Evolutionary conservation across 495 filamentous ascomycete genomes (phyloP).

Genomic region (Tuber umbilicatum): DNA sequence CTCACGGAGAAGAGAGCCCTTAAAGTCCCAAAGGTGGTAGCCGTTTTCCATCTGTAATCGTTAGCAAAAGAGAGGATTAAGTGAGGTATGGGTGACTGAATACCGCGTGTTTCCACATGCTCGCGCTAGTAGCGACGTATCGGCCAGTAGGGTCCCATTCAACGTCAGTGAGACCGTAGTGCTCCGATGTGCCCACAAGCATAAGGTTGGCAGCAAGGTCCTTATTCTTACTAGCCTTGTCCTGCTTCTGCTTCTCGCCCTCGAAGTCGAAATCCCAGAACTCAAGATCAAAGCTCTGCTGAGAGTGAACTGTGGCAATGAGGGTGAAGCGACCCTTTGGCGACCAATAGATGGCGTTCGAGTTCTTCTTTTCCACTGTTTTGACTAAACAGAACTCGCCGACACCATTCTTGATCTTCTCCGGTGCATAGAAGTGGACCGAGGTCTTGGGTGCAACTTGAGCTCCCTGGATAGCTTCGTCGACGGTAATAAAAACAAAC

Average conservation of each 20-base stretch:
- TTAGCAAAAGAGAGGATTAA: background rate
- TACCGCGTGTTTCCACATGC: constrained; percentile 91
- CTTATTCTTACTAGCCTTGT: constrained; percentile 78
- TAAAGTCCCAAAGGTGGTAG: constrained; percentile 96
- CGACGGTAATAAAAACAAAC: constrained; percentile 93
- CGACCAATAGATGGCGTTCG: constrained; percentile 99
- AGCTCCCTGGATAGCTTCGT: constrained; percentile 68
- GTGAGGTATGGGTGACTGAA: constrained; percentile 37
- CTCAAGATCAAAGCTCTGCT: constrained; percentile 88
- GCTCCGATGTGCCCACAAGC: constrained; percentile 83
- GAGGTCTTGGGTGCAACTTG: constrained; percentile 90
- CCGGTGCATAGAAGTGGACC: constrained; percentile 91
- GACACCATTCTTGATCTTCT: constrained; percentile 74
- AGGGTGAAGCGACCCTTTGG: constrained; percentile 91
- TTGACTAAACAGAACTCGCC: constrained; percentile 94
- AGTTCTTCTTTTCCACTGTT: constrained; percentile 96
- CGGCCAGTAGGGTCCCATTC: constrained; percentile 97
- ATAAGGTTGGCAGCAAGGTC: constrained; percentile 90
- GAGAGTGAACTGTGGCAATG: constrained; percentile 82
- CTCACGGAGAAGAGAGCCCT: constrained; percentile 79
- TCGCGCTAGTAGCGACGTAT: constrained; percentile 85
- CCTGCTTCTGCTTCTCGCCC: constrained; percentile 56
- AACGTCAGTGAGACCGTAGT: constrained; percentile 95
- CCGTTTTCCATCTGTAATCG: constrained; percentile 86
- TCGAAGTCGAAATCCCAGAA: constrained; percentile 98